Evolutionary conservation across 768 basidiomycete genomes (phyloP).

Genomic region (Phallus indusiatus): DNA sequence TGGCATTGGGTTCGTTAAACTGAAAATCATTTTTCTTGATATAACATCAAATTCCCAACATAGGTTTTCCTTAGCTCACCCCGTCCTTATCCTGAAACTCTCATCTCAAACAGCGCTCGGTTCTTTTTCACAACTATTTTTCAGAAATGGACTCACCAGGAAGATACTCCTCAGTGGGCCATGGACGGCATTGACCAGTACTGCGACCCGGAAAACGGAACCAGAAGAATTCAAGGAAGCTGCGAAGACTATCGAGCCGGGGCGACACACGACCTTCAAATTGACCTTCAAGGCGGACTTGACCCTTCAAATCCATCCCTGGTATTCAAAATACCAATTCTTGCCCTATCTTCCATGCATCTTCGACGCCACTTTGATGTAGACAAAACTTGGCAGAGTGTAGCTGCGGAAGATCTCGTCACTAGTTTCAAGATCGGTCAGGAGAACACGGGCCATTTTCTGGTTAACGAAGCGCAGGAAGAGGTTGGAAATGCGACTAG

Average conservation of each 20-base stretch:
- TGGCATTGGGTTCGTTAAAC: conserved; percentile 12
- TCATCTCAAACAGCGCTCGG: conserved; percentile 9
- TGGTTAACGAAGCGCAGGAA: conserved; percentile 12
- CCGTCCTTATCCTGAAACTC: conserved; percentile 12
- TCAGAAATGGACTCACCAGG: conserved; percentile 7
- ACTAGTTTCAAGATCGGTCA: conserved; percentile 10
- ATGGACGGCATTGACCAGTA: conserved; percentile 12
- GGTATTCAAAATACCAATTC: conserved; percentile 10
- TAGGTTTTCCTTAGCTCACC: conserved; percentile 14
- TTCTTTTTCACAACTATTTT: conserved; percentile 11
- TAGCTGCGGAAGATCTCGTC: conserved; percentile 7
- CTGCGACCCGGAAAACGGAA: conserved; percentile 7
- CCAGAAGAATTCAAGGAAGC: conserved; percentile 5
- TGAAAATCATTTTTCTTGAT: neutral
- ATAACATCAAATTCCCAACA: neutral
- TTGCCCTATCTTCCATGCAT: conserved; percentile 12
- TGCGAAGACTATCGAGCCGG: conserved; percentile 17
- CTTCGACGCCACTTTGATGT: conserved; percentile 12
- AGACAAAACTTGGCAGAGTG: conserved; percentile 10
- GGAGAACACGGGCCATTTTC: conserved; percentile 13
- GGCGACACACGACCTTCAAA: conserved; percentile 11
- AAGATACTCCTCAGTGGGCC: conserved; percentile 9
- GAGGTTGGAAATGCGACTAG: conserved; percentile 9
- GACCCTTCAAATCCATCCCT: conserved; percentile 1
- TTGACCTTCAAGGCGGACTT: conserved; percentile 9